Evolutionary conservation across 352 stramenopile genomes (phyloP).

Genomic region (Pythium phragmitis): DNA sequence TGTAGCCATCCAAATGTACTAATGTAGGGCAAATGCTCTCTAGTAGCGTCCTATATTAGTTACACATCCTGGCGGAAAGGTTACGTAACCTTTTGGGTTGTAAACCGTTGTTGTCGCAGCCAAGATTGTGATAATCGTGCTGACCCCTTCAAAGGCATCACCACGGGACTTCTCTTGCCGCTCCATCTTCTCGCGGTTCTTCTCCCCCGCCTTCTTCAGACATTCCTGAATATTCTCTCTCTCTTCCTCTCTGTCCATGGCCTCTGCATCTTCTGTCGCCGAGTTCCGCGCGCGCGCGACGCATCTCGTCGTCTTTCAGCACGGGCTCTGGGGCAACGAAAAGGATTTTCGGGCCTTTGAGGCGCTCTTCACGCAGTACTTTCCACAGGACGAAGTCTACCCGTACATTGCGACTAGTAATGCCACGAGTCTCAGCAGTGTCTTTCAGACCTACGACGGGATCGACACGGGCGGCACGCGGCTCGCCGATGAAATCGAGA

Average conservation of each 20-base stretch:
- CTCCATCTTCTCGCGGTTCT: background rate
- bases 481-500: constrained; percentile 67
- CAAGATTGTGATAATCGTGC: too few species aligned
- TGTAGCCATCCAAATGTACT: too few species aligned
- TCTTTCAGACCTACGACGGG: constrained; percentile 80
- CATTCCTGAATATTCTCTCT: background rate
- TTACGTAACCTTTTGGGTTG: too few species aligned
- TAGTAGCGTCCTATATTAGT: too few species aligned
- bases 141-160: too few species aligned
- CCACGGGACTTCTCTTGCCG: too few species aligned
- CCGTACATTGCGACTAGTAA: constrained; percentile 53
- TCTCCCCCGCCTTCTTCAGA: background rate
- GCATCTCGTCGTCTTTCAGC: constrained; percentile 73
- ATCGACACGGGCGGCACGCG: constrained; percentile 65
- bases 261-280: constrained; percentile 5
- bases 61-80: too few species aligned
- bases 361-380: constrained; percentile 47
- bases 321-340: constrained; percentile 67
- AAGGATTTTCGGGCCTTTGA: constrained; percentile 62
- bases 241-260: background rate
- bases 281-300: constrained; percentile 18
- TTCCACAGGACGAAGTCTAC: constrained; percentile 45
- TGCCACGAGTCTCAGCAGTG: constrained; percentile 38
- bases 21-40: too few species aligned
- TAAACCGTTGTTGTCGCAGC: background rate